Base-by-base conservation (phyloP, 208 protist genomes). In the Endotrypanum monterogeii region DNA sequence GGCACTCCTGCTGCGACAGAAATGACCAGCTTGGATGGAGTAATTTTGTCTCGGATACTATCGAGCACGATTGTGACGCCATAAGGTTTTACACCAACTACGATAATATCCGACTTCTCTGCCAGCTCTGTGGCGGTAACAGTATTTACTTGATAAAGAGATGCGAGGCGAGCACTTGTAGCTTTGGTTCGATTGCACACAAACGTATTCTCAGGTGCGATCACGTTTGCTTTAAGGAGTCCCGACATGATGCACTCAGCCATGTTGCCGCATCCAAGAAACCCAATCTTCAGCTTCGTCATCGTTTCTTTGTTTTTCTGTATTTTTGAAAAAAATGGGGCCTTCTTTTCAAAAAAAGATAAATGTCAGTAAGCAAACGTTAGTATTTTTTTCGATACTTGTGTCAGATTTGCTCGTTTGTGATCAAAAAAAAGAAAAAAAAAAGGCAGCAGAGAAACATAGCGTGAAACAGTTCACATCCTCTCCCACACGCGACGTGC, bases 251-350 rank as follows among this genome's bases (percentile, higher is more conserved):
- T 97, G 76, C 96, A 93, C 50, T 88, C 82, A 6, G 82, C 94
- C 96, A 99, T 99, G 73, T 84, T 93, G n/a, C 98, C 98, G 54
- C 89, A 98, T 35, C 98, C 98, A 55, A 99, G 72, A 85, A 99
- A 98, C 37, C 93, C 94, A 70, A 98, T 75, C 32, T 61, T 84
- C 18, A n/a, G 25, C 7, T 71, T 35, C 23, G 61, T 18, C 71
- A 70, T 73, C 51, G 50, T 70, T 56, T 4, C 46, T 6, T 30
- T n/a, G 51, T 1, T 12, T 25, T 52, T 11, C 25, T 6, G 11
- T 14, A 23, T 1, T 3, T 46, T 41, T n/a, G n/a, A n/a, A n/a
- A n/a, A n/a, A n/a, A n/a, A n/a, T n/a, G n/a, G n/a, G n/a, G n/a
- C n/a, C n/a, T n/a, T n/a, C n/a, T n/a, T n/a, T n/a, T n/a, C n/a